phyloP scores from a whole-genome alignment of 768 basidiomycete genomes.

The Auricularia cornea region DNA sequence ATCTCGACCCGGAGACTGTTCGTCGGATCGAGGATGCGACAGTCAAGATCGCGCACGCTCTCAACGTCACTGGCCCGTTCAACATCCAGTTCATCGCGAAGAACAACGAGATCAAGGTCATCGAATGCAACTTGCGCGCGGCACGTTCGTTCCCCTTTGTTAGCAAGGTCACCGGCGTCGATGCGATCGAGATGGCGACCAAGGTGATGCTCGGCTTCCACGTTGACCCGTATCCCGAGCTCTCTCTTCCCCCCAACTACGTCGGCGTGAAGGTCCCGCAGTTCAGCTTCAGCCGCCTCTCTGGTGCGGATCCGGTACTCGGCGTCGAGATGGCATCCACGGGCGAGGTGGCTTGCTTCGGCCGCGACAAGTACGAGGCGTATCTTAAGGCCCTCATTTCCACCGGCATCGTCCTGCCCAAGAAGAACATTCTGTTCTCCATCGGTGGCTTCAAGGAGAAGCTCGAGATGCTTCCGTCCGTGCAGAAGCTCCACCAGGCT shows the following conservation, averaged over 20 bases:
- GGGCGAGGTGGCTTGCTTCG: constrained; percentile 98
- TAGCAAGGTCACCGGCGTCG: constrained; percentile 94
- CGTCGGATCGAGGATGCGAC: constrained; percentile 95
- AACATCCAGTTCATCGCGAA: constrained; percentile 99
- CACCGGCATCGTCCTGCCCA: constrained; percentile 87
- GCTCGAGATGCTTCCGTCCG: constrained; percentile 87
- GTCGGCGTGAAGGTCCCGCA: constrained; percentile 99
- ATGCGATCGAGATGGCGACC: constrained; percentile 98
- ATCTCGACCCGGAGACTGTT: constrained; percentile 94
- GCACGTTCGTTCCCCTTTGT: constrained; percentile 99
- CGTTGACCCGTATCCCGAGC: constrained; percentile 83
- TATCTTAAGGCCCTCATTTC: constrained; percentile 96
- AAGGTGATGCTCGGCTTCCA: constrained; percentile 95
- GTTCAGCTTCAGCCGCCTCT: constrained; percentile 94
- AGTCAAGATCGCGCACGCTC: constrained; percentile 92
- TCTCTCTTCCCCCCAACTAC: constrained; percentile 82
- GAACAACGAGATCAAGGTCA: constrained; percentile 99
- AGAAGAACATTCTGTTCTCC: constrained; percentile 96
- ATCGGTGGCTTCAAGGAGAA: constrained; percentile 98
- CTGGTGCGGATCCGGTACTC: constrained; percentile 93
- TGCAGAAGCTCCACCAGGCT: constrained; percentile 87
- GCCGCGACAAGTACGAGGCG: constrained; percentile 94
- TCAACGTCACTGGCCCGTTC: constrained; percentile 97
- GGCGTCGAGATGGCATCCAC: constrained; percentile 99
- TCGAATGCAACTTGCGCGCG: constrained; percentile 97